Conservation (phyloP, 495 filamentous ascomycete genomes). For the Lentithecium fluviatile region DNA sequence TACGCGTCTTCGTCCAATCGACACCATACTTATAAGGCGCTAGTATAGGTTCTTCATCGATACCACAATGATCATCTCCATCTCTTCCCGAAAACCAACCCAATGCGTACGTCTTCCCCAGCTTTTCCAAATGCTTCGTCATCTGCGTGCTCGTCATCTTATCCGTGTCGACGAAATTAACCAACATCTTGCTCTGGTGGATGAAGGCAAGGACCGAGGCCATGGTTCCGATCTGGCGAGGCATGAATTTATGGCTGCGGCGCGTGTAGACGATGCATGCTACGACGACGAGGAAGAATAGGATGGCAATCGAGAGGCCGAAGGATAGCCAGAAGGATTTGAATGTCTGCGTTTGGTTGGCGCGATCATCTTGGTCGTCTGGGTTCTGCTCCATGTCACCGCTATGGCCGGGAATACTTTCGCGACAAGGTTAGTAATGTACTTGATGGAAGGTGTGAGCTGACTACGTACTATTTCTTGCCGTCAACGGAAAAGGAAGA, state of each 20-base stretch:
- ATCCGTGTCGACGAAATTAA: constrained; percentile 65
- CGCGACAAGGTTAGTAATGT: no score
- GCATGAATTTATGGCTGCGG: constrained; percentile 63
- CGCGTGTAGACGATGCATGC: constrained; percentile 54
- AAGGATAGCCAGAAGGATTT: constrained; percentile 60
- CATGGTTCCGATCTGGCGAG: constrained; percentile 71
- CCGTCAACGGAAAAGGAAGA: constrained; percentile 62
- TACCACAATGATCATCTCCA: constrained; percentile 62
- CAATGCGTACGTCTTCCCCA: constrained; percentile 65
- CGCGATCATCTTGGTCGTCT: constrained; percentile 9
- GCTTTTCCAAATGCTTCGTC: constrained; percentile 51
- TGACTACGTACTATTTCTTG: constrained; percentile 46
- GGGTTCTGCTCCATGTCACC: no score
- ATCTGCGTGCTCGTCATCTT: constrained; percentile 58
- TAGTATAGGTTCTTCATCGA: constrained; percentile 68
- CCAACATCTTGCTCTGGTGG: constrained; percentile 71
- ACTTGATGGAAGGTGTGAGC: no score
- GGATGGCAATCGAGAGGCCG: constrained; percentile 55
- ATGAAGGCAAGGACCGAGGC: constrained; percentile 70
- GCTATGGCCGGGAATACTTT: no score
- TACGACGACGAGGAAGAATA: constrained; percentile 56
- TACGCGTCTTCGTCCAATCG: constrained; percentile 34
- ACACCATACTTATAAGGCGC: constrained; percentile 60
- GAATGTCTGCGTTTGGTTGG: constrained; percentile 53
- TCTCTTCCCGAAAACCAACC: constrained; percentile 72